Evolutionary conservation across 1,284 basidiomycete genomes (phyloP).

Genomic region (Singerocomus rubriflavus): DNA sequence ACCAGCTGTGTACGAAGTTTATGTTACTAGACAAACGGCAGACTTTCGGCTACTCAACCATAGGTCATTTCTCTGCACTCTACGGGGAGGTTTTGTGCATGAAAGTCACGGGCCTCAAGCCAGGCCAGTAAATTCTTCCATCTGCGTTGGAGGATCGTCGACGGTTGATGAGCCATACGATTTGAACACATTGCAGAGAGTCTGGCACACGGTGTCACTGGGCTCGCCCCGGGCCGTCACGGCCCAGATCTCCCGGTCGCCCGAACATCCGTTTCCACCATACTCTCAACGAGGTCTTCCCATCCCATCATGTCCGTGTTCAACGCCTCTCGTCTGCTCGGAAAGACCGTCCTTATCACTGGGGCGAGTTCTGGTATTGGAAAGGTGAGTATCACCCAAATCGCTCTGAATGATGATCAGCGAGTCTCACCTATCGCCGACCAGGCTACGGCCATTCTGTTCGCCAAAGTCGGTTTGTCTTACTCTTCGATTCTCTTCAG

Average conservation of each 20-base stretch:
- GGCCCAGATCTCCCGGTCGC: neutral
- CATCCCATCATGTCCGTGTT: conserved; percentile 66
- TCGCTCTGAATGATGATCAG: neutral
- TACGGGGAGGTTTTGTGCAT: conserved; percentile 40
- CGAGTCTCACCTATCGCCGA: conserved; percentile 1
- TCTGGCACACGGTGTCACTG: no score
- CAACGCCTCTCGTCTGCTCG: conserved; percentile 70
- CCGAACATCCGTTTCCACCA: conserved; percentile 4
- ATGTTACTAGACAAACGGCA: neutral
- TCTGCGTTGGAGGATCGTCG: conserved; percentile 11
- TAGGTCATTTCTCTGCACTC: conserved; percentile 42
- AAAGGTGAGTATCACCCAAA: conserved; percentile 42
- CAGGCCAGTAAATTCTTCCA: conserved; percentile 57
- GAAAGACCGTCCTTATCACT: conserved; percentile 85
- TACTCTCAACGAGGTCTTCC: conserved; percentile 1
- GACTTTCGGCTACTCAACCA: conserved; percentile 33
- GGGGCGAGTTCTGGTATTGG: conserved; percentile 86
- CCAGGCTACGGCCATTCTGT: conserved; percentile 80
- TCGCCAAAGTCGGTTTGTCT: conserved; percentile 62
- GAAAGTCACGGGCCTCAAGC: conserved; percentile 55
- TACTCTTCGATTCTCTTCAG: neutral
- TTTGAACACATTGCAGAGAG: neutral
- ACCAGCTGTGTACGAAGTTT: conserved; percentile 46
- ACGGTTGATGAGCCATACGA: conserved; percentile 9
- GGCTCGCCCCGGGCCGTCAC: no score